A percentile compares a stretch with the other conserved stretches of the same genome.
Evolutionary conservation across 805 yeast genomes (phyloP).

Genomic region (Blastobotrys mokoenaii): DNA sequence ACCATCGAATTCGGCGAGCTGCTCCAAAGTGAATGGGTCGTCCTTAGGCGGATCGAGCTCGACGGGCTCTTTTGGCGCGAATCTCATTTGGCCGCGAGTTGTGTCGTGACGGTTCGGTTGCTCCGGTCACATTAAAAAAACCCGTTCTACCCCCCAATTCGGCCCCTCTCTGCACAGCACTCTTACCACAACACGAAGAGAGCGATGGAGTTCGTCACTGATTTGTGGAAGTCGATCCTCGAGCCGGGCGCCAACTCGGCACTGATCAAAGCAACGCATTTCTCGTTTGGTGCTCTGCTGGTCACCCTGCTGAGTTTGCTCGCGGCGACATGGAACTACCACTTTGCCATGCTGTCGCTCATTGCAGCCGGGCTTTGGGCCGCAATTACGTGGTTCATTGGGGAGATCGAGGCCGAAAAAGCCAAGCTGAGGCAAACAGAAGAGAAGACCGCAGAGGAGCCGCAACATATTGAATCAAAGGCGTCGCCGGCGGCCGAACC

Average conservation of each 20-base stretch:
- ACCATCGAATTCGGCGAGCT: conserved; percentile 42
- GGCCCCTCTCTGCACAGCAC: not conserved
- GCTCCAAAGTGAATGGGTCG: conserved; percentile 34
- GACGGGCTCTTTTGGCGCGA: conserved; percentile 49
- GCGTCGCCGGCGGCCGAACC: not conserved
- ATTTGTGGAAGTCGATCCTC: conserved; percentile 84
- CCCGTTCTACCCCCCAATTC: not conserved
- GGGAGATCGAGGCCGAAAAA: conserved; percentile 46
- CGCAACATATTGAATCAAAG: not conserved
- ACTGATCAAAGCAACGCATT: conserved; percentile 79
- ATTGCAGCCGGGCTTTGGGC: conserved; percentile 66
- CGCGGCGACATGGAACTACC: conserved; percentile 55
- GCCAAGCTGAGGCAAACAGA: conserved; percentile 18
- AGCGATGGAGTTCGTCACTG: conserved; percentile 35
- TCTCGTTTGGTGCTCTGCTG: conserved; percentile 60
- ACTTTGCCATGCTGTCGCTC: conserved; percentile 46
- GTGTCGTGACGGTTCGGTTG: not conserved
- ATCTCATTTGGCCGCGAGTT: conserved; percentile 20
- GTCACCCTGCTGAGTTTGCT: conserved; percentile 49
- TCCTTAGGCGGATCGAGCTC: conserved; percentile 44
- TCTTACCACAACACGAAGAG: conserved; percentile 3
- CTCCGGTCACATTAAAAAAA: not conserved
- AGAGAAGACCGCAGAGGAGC: conserved; percentile 9
- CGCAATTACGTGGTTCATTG: conserved; percentile 79
- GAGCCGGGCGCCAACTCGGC: conserved; percentile 93